A percentile compares a stretch with the other conserved stretches of the same genome.
Evolutionary conservation across 257 asterid genomes (phyloP).

Genomic region (Scutellaria galericulata): DNA sequence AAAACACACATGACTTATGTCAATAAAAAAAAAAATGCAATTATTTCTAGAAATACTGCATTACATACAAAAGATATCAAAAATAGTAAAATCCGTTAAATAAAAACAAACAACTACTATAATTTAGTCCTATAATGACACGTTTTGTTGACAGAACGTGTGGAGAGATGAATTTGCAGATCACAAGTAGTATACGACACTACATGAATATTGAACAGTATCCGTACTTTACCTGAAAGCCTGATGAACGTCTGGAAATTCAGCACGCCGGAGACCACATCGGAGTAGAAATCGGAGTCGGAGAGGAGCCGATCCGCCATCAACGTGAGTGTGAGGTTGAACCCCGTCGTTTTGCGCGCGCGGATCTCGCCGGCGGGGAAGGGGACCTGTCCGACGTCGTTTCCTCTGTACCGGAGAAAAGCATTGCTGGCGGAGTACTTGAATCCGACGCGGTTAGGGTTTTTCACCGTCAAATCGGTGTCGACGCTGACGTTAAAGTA

Average conservation of each 20-base stretch:
- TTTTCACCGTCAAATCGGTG: constrained; percentile 45
- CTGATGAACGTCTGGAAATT: constrained; percentile 46
- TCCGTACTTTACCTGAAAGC: constrained; percentile 52
- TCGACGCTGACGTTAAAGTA: constrained; percentile 52
- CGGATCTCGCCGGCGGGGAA: constrained; percentile 63
- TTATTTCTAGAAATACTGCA: neutral
- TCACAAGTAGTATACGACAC: constrained; percentile 61
- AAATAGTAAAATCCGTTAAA: neutral
- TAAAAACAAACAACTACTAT: constrained; percentile 35
- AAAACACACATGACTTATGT: too few species aligned
- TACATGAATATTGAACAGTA: constrained; percentile 53
- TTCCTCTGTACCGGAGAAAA: constrained; percentile 51
- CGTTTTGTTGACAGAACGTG: constrained; percentile 44
- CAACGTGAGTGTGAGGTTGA: constrained; percentile 59
- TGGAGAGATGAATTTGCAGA: constrained; percentile 41
- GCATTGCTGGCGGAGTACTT: constrained; percentile 52
- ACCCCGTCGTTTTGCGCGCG: constrained; percentile 39
- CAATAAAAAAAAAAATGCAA: too few species aligned
- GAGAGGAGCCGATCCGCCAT: constrained; percentile 70
- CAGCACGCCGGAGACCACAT: constrained; percentile 49
- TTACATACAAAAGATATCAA: neutral
- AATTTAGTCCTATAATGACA: constrained; percentile 65
- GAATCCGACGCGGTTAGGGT: constrained; percentile 74
- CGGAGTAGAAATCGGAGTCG: constrained; percentile 46
- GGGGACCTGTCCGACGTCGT: constrained; percentile 64